phyloP scores from a whole-genome alignment of 1,284 basidiomycete genomes.

The Irpex sp. region DNA sequence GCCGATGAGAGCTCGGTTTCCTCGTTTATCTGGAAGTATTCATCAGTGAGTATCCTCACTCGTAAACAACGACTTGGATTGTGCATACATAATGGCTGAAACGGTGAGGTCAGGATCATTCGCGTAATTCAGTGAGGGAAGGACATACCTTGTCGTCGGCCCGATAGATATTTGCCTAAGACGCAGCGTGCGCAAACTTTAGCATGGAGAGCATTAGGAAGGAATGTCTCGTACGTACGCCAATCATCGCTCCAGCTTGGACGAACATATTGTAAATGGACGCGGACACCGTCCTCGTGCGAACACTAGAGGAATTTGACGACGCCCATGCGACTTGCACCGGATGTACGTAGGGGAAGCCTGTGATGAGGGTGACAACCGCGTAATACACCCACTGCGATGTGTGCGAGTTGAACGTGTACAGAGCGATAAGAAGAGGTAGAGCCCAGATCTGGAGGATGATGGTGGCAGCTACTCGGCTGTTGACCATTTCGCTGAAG shows the following conservation, averaged over 20 bases:
- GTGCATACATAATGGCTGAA: slow-evolving; percentile 28
- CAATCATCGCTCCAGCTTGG: slow-evolving; percentile 49
- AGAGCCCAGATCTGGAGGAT: slow-evolving; percentile 59
- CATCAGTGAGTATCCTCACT: background rate
- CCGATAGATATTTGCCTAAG: slow-evolving; percentile 30
- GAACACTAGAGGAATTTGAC: slow-evolving; percentile 56
- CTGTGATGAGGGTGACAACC: slow-evolving; percentile 53
- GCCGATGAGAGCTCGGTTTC: slow-evolving; percentile 34
- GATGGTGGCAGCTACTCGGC: slow-evolving; percentile 49
- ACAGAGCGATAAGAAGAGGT: slow-evolving; percentile 54
- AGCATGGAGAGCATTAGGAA: background rate
- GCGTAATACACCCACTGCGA: slow-evolving; percentile 60
- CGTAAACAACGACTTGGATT: background rate
- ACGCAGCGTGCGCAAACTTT: background rate
- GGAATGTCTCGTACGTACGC: slow-evolving; percentile 31
- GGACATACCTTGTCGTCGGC: slow-evolving; percentile 26
- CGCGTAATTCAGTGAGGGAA: background rate
- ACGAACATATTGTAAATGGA: slow-evolving; percentile 64
- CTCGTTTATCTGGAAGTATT: slow-evolving; percentile 32
- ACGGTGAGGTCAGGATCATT: slow-evolving; percentile 29
- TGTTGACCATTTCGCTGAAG: slow-evolving; percentile 53
- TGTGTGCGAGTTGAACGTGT: slow-evolving; percentile 47
- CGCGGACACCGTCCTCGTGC: slow-evolving; percentile 55
- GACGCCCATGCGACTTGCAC: slow-evolving; percentile 61
- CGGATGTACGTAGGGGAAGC: slow-evolving; percentile 44